phyloP scores from a whole-genome alignment of 129 eudicot species.

The Lonicera japonica region DNA sequence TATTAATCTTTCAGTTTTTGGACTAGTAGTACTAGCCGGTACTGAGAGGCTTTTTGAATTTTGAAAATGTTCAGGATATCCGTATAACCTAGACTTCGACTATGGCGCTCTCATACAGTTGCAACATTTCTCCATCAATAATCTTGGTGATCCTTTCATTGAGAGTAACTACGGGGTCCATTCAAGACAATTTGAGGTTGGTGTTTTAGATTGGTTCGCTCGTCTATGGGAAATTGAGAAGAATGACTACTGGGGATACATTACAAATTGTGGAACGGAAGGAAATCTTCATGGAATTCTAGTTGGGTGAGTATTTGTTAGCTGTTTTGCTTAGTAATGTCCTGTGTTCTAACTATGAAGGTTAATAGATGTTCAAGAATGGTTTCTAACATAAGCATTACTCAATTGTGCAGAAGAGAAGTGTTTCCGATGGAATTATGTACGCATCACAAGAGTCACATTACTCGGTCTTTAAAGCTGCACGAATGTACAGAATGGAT shows the following conservation, averaged over 20 bases:
- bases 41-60: background rate
- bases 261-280: constrained; percentile 96
- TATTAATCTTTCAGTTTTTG: too few relatives aligned
- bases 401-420: constrained; percentile 66
- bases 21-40: too few relatives aligned
- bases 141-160: constrained; percentile 94
- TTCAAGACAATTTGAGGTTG: constrained; percentile 97
- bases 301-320: constrained; percentile 61
- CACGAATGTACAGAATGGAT: constrained; percentile 97
- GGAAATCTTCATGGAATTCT: constrained; percentile 98
- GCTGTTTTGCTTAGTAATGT: background rate
- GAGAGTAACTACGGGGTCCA: constrained; percentile 99
- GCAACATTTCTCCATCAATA: constrained; percentile 95
- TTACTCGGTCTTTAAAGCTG: constrained; percentile 95
- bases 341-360: background rate
- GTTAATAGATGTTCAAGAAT: background rate
- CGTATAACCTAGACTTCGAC: constrained; percentile 92
- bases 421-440: constrained; percentile 93
- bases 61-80: constrained; percentile 51
- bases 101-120: constrained; percentile 88
- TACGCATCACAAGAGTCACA: constrained; percentile 89
- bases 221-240: constrained; percentile 92
- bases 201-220: constrained; percentile 97
- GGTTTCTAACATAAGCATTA: background rate
- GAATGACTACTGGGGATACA: constrained; percentile 92